Evolutionary conservation across 371 early-diverging fungal species (phyloP), one percentile per base, ranked within the genome.

Genomic region (Apophysomyces variabilis): DNA sequence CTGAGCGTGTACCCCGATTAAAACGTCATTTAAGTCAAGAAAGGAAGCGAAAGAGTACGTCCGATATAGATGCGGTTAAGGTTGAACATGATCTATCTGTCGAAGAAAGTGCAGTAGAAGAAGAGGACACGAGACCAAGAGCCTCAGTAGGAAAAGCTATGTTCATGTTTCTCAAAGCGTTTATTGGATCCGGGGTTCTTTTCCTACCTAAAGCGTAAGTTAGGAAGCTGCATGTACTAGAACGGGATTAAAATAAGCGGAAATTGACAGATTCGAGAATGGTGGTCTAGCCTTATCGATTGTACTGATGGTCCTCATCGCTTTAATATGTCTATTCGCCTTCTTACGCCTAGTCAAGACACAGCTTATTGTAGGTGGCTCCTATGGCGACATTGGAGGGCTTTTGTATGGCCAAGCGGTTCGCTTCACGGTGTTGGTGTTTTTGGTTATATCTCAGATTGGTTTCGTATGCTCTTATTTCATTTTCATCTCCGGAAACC

Each of bases 311-410:
- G 54, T 71, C 4, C 36, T 73, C 13, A 67, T 78, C 47, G 78
- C 75, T 32, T 38, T 38, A 38, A 71, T 75, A 50, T 78, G 73
- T 66, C 26, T 73, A 4, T 63, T 73, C 41, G 66, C 75, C 11
- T 73, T 75, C 57, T 57, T 70, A n/a, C 66, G 66, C 9, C 62
- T 78, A 12, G 73, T 78, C 4, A 60, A 69, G 43, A 67, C 73
- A 1, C 78, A 87, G 56, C 60, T 68, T 46, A 61, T 66, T 13
- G 62, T 85, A 3, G 85, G 85, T 43, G 91, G 92, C 16, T 90
- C 90, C 26, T 94, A 90, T 76, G 93, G 94, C 50, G 95, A 94
- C 64, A 85, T 94, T 70, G 95, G 90, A 0, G 76, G 83, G 58
- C 66, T 77, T 2, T 76, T 92, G 26, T 92, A 87, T 67, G 94